These are phyloP conservation scores for Cymodocea nodosa DNA, from an alignment of 116 monocot species.

Conservation along the genomic window DNA sequence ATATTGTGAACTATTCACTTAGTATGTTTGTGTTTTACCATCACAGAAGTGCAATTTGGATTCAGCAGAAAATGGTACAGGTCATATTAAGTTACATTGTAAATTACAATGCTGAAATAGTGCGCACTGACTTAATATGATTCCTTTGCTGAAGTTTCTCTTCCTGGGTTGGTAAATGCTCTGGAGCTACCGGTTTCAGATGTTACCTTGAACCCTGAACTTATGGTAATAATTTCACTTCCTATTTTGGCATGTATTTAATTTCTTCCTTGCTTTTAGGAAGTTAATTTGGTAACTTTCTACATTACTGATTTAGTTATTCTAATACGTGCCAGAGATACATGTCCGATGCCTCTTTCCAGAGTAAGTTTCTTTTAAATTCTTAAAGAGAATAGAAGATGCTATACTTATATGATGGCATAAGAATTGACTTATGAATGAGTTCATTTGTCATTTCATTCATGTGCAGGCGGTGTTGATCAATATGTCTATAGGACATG, in stretches of 20 bases:
- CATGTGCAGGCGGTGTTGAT: too few species aligned
- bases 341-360: conserved; percentile 21
- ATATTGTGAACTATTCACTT: not conserved
- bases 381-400: too few species aligned
- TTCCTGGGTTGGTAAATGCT: not conserved
- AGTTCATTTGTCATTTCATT: too few species aligned
- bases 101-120: not conserved
- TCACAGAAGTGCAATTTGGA: conserved; percentile 39
- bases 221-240: not conserved
- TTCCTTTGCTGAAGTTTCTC: conserved; percentile 2
- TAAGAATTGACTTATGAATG: too few species aligned
- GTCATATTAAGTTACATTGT: not conserved
- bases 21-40: not conserved
- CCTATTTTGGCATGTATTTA: not conserved
- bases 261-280: not conserved
- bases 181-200: not conserved
- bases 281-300: not conserved
- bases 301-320: not conserved
- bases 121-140: not conserved
- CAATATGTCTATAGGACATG: too few species aligned
- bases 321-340: conserved; percentile 10
- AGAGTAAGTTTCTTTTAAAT: conserved; percentile 5
- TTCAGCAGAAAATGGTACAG: conserved; percentile 45
- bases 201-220: not conserved
- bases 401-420: too few species aligned